phyloP scores from a whole-genome alignment of 495 filamentous ascomycete species.

The Trichoderma reesei region DNA sequence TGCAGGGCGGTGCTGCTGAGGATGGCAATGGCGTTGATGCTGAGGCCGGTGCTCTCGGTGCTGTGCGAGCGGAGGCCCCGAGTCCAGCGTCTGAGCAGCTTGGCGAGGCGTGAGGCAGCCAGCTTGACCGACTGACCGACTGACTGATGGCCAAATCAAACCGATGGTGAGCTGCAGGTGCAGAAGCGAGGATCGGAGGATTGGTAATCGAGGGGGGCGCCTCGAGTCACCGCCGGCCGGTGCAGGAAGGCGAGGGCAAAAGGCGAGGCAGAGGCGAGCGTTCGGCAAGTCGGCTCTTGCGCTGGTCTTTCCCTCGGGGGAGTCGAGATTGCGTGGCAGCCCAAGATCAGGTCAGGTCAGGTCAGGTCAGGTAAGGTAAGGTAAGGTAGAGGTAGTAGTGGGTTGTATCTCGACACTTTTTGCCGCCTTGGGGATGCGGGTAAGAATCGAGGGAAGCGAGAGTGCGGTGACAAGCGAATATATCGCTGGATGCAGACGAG shows the following conservation, averaged over 20 bases:
- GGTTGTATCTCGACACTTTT: no score
- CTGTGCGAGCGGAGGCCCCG: not conserved
- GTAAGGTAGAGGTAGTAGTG: no score
- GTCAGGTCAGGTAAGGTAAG: no score
- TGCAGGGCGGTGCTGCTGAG: not conserved
- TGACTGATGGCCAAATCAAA: no score
- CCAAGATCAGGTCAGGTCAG: no score
- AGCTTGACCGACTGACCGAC: not conserved
- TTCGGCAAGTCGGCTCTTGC: not conserved
- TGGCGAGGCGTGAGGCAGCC: not conserved
- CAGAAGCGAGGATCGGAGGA: no score
- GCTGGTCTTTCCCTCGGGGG: not conserved
- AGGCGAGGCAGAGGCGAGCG: no score
- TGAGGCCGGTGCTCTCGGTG: not conserved
- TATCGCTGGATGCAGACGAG: not conserved
- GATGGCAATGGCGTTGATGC: not conserved
- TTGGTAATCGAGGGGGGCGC: no score
- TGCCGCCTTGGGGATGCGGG: not conserved
- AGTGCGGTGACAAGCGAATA: not conserved
- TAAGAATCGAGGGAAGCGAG: constrained; percentile 1
- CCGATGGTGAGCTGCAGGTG: no score
- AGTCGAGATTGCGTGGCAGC: no score
- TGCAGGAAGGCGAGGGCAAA: not conserved
- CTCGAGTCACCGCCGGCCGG: no score
- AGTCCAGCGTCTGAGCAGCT: not conserved